phyloP scores from a whole-genome alignment of 2,329 filamentous ascomycete species.

The Tolypocladium cylindrosporum region DNA sequence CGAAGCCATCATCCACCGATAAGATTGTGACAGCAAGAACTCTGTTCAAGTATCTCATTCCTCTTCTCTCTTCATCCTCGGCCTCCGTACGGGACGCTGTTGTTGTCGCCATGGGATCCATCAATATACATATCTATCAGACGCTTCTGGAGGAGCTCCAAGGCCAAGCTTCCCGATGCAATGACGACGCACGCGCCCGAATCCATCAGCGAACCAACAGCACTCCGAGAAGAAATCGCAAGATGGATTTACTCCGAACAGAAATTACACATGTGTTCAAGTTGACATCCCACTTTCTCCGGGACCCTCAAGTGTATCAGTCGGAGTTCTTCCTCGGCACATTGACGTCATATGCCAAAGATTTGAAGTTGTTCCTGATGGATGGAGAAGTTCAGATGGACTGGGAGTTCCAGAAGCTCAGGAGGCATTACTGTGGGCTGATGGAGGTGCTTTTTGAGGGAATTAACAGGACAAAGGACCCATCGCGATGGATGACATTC shows the following conservation, averaged over 20 bases:
- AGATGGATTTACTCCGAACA: slow-evolving; percentile 78
- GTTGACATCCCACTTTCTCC: slow-evolving; percentile 81
- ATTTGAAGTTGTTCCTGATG: slow-evolving; percentile 88
- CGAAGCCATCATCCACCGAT: slow-evolving; percentile 55
- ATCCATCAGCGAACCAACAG: slow-evolving; percentile 82
- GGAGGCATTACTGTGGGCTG: slow-evolving; percentile 87
- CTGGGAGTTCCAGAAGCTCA: slow-evolving; percentile 84
- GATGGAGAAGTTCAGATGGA: slow-evolving; percentile 92
- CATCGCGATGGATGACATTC: slow-evolving; percentile 92
- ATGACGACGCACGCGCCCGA: slow-evolving; percentile 76
- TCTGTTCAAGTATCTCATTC: slow-evolving; percentile 85
- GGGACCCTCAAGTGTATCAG: slow-evolving; percentile 65
- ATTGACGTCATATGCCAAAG: slow-evolving; percentile 80
- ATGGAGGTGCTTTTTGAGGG: slow-evolving; percentile 90
- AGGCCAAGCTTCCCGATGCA: slow-evolving; percentile 74
- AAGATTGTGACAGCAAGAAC: slow-evolving; percentile 82
- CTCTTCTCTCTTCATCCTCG: slow-evolving; percentile 71
- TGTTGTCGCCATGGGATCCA: slow-evolving; percentile 83
- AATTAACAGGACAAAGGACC: slow-evolving; percentile 75
- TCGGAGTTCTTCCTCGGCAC: slow-evolving; percentile 89
- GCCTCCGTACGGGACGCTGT: slow-evolving; percentile 80
- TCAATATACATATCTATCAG: slow-evolving; percentile 88
- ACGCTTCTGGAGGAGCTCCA: slow-evolving; percentile 85
- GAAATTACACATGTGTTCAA: slow-evolving; percentile 97
- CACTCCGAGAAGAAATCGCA: slow-evolving; percentile 69